A percentile compares a stretch with the other conserved stretches of the same genome.
Evolutionary conservation across 805 yeast genomes (phyloP).

Genomic region (Pichia kluyveri): DNA sequence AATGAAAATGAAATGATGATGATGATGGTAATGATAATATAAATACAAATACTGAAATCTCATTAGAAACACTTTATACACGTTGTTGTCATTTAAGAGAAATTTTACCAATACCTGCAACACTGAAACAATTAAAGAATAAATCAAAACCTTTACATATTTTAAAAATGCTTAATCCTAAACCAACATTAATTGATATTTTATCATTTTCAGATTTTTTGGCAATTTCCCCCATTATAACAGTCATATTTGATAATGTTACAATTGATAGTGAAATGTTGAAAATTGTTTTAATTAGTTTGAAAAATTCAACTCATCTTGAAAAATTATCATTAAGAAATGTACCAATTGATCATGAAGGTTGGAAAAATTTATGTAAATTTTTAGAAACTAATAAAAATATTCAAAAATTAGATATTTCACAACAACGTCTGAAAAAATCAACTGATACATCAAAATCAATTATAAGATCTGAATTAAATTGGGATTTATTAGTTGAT

Average conservation of each 20-base stretch:
- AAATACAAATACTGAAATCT: slow-evolving; percentile 16
- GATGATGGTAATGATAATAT: slow-evolving; percentile 9
- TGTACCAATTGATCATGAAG: slow-evolving; percentile 42
- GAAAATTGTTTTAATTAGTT: slow-evolving; percentile 36
- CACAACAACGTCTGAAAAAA: slow-evolving; percentile 44
- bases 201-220: slow-evolving; percentile 50
- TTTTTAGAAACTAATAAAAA: slow-evolving; percentile 34
- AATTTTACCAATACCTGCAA: slow-evolving; percentile 41
- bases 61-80: slow-evolving; percentile 42
- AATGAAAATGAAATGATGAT: slow-evolving; percentile 1
- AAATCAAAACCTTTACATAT: slow-evolving; percentile 45
- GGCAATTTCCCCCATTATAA: slow-evolving; percentile 45
- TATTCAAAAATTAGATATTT: slow-evolving; percentile 43
- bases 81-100: slow-evolving; percentile 42
- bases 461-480: slow-evolving; percentile 36
- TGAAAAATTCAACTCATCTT: slow-evolving; percentile 33
- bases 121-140: slow-evolving; percentile 43
- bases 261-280: slow-evolving; percentile 47
- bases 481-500: slow-evolving; percentile 42
- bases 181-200: slow-evolving; percentile 49
- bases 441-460: slow-evolving; percentile 29
- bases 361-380: slow-evolving; percentile 44
- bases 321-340: slow-evolving; percentile 48
- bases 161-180: slow-evolving; percentile 46
- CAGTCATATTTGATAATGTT: slow-evolving; percentile 50